Conservation (phyloP, 2,329 filamentous ascomycete genomes). For the Hymenoscyphus fructigenus region DNA sequence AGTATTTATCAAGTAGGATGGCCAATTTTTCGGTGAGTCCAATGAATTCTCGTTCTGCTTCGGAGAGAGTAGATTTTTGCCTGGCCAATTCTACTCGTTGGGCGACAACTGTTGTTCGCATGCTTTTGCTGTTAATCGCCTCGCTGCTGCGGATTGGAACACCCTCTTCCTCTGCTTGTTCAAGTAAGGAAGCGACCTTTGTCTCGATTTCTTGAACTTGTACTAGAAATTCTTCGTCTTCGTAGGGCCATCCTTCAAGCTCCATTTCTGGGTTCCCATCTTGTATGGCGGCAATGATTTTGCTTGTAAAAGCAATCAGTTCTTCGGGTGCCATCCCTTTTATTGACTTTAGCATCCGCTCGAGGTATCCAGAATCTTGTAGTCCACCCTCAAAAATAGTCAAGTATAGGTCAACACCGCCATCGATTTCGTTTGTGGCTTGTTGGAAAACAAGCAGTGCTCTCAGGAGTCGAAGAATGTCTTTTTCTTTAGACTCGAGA, state of each 20-base stretch:
- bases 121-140: slow-evolving; percentile 65
- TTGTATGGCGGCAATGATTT: slow-evolving; percentile 38
- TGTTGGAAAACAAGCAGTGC: slow-evolving; percentile 47
- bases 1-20: slow-evolving; percentile 48
- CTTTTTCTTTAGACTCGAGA: slow-evolving; percentile 40
- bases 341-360: slow-evolving; percentile 46
- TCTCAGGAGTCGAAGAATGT: slow-evolving; percentile 46
- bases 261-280: slow-evolving; percentile 27
- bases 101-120: slow-evolving; percentile 76
- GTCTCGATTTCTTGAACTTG: slow-evolving; percentile 38
- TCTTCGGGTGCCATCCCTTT: slow-evolving; percentile 59
- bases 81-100: slow-evolving; percentile 79
- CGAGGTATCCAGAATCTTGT: slow-evolving; percentile 53
- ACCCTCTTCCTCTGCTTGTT: slow-evolving; percentile 45
- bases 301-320: slow-evolving; percentile 43
- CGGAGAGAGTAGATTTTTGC: slow-evolving; percentile 68
- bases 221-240: slow-evolving; percentile 25
- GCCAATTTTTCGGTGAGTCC: slow-evolving; percentile 58
- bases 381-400: slow-evolving; percentile 55
- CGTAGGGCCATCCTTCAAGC: slow-evolving; percentile 34
- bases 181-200: slow-evolving; percentile 48
- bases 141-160: slow-evolving; percentile 70
- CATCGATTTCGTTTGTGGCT: slow-evolving; percentile 17
- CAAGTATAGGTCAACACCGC: slow-evolving; percentile 55
- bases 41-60: slow-evolving; percentile 70